Evolutionary conservation across 177 flowering plant genomes (phyloP).

Genomic region (Vitis hybrid): DNA sequence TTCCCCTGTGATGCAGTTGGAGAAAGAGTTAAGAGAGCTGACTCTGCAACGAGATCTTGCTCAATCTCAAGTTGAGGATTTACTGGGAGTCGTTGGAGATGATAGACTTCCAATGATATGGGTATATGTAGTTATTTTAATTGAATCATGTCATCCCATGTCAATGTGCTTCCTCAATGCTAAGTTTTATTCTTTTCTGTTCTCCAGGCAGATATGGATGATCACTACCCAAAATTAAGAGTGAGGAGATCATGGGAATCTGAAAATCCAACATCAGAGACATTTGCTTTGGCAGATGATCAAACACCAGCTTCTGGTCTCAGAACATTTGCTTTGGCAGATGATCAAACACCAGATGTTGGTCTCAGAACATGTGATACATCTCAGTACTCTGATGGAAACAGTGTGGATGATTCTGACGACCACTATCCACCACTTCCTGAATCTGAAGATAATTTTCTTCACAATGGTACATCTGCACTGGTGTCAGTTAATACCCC

Average conservation of each 20-base stretch:
- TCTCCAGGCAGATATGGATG: constrained; percentile 24
- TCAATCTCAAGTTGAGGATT: constrained; percentile 30
- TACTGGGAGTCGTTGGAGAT: constrained; percentile 20
- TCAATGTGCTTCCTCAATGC: not conserved
- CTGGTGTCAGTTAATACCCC: constrained; percentile 3
- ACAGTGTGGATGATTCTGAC: constrained; percentile 26
- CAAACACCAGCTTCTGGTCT: constrained; percentile 5
- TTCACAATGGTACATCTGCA: constrained; percentile 2
- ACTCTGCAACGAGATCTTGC: constrained; percentile 33
- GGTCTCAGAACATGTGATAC: constrained; percentile 16
- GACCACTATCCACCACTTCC: constrained; percentile 21
- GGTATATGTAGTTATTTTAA: constrained; percentile 15
- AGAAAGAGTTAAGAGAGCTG: constrained; percentile 29
- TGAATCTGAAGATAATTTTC: constrained; percentile 18
- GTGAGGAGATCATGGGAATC: constrained; percentile 30
- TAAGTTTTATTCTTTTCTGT: constrained; percentile 1
- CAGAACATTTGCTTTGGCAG: constrained; percentile 11
- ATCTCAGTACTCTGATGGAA: constrained; percentile 25
- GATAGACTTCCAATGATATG: constrained; percentile 13
- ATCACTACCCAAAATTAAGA: constrained; percentile 29
- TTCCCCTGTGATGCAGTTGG: constrained; percentile 26
- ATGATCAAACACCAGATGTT: not conserved
- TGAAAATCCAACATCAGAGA: constrained; percentile 19
- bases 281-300: constrained; percentile 1
- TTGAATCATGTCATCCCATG: not conserved